A percentile compares a stretch with the other conserved stretches of the same genome.
phyloP scores from a whole-genome alignment of 2,329 filamentous ascomycete genomes.

The Pseudocercospora musae region DNA sequence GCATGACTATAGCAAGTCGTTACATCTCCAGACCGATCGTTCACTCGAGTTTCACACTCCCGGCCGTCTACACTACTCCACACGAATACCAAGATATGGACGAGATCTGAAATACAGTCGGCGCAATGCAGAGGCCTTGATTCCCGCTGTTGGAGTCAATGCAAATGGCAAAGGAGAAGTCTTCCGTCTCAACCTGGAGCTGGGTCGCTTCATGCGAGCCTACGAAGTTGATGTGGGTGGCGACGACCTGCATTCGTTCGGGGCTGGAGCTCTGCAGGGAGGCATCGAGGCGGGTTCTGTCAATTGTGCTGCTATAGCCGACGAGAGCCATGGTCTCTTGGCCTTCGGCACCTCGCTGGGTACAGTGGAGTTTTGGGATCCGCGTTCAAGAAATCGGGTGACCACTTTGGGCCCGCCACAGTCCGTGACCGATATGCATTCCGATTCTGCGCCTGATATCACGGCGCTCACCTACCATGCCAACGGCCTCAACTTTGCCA shows the following conservation, averaged over 20 bases:
- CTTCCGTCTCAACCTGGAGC: constrained; percentile 85
- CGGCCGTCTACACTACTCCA: constrained; percentile 79
- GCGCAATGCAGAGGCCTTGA: constrained; percentile 75
- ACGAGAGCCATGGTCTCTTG: constrained; percentile 81
- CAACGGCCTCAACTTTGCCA: constrained; percentile 79
- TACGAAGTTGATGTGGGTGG: constrained; percentile 88
- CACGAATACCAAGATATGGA: constrained; percentile 89
- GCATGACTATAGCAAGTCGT: constrained; percentile 86
- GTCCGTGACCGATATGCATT: constrained; percentile 17
- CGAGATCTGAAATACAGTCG: constrained; percentile 83
- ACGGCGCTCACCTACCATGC: constrained; percentile 84
- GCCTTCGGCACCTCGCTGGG: constrained; percentile 92
- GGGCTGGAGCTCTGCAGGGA: constrained; percentile 76
- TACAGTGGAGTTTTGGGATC: constrained; percentile 97
- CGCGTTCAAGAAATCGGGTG: constrained; percentile 75
- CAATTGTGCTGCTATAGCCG: constrained; percentile 81
- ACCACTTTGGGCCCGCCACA: constrained; percentile 65
- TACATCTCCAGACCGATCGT: constrained; percentile 90
- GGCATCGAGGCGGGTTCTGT: constrained; percentile 82
- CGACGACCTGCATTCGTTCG: constrained; percentile 65
- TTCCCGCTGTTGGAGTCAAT: constrained; percentile 86
- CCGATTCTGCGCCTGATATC: constrained; percentile 57
- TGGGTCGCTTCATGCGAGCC: constrained; percentile 89
- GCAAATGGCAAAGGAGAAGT: constrained; percentile 84
- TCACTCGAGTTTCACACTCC: constrained; percentile 91